Percentiles rank a stretch among this genome's conserved stretches.
phyloP scores from a whole-genome alignment of 257 asterid species.

The Gentiana dahurica region DNA sequence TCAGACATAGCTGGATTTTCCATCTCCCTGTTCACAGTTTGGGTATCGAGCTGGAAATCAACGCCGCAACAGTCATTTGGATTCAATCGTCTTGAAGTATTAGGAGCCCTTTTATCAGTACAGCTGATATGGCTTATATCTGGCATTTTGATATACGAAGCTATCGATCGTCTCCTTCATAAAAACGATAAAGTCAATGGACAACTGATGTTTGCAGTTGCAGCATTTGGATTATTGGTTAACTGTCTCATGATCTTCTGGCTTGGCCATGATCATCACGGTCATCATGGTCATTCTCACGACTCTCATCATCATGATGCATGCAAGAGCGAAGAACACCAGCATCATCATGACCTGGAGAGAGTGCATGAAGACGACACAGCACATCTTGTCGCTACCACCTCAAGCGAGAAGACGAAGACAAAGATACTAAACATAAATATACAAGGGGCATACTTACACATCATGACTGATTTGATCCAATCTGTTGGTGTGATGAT shows the following conservation, averaged over 20 bases:
- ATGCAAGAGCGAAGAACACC: not conserved
- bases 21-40: slow-evolving; percentile 55
- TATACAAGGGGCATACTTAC: slow-evolving; percentile 76
- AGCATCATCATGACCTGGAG: slow-evolving; percentile 26
- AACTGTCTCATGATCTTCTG: slow-evolving; percentile 42
- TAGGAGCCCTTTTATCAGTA: slow-evolving; percentile 70
- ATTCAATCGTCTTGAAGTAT: slow-evolving; percentile 59
- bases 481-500: slow-evolving; percentile 80
- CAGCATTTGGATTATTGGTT: slow-evolving; percentile 69
- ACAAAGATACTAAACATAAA: slow-evolving; percentile 32
- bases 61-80: slow-evolving; percentile 66
- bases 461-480: slow-evolving; percentile 53
- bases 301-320: slow-evolving; percentile 9
- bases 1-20: slow-evolving; percentile 58
- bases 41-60: slow-evolving; percentile 64
- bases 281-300: slow-evolving; percentile 36
- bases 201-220: slow-evolving; percentile 53
- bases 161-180: slow-evolving; percentile 40
- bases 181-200: slow-evolving; percentile 39
- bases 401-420: slow-evolving; percentile 15
- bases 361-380: slow-evolving; percentile 22
- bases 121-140: slow-evolving; percentile 73
- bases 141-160: slow-evolving; percentile 47
- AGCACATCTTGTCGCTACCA: slow-evolving; percentile 18
- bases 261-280: slow-evolving; percentile 75